Evolutionary conservation across 1,139 yeast genomes (phyloP), one percentile per base, ranked within the genome.

Genomic region (Debaryomyces udenii): DNA sequence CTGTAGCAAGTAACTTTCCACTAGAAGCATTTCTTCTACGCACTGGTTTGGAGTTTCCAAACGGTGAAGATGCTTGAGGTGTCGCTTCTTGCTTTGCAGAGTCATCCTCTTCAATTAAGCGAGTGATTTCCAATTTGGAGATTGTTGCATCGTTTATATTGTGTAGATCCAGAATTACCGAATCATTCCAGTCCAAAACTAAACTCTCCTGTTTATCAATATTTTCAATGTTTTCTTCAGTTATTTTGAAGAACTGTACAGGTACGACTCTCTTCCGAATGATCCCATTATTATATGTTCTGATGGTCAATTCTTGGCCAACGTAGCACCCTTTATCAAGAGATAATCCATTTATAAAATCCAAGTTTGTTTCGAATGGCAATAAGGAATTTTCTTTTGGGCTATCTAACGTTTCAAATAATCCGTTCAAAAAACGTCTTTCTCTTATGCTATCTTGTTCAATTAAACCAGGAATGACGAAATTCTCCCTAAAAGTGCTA

Each of bases 241-340:
- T 49, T 1, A 61, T 40, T 20, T 53, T 61, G 40, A 62, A 74
- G 44, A 89, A 68, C 44, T 74, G 78, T 1, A 86, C 81, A 0
- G 97, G 96, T 33, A 87, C 78, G 2, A 90, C 69, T 41, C 99
- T 70, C 57, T 91, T 90, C 18, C 96, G 73, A 10, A 91, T 80
- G 2, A 83, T 79, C 2, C 97, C 96, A 34, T 86, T 83, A 46
- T 88, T 89, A 57, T 76, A 83, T 0, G 97, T 86, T 53, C 99
- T 76, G 15, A 91, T 89, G 0, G 98, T 91, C 41, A 93, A 70
- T 59, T 93, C 99, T 61, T 93, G 99, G 0, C 99, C 99, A 15
- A 89, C 84, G 54, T 93, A 93, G 60, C 99, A 93, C 3, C 99
- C 99, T 60, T 93, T 93, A 51, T 90, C 81, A 39, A 85, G 78